Evolutionary conservation across 164 flowering plant species (phyloP).

Genomic region (Sedum album): DNA sequence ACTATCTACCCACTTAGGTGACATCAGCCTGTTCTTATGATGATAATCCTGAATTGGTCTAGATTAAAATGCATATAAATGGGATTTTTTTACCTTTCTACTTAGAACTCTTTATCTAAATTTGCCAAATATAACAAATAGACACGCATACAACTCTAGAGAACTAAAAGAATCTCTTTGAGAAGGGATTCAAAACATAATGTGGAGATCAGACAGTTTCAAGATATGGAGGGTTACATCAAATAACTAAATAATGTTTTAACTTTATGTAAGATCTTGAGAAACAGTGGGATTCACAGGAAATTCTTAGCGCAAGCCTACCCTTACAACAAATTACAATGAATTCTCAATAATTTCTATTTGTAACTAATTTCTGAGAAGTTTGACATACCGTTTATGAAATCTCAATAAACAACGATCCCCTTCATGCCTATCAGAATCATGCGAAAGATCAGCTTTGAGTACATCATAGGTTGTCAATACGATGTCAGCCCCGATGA

Average conservation of each 20-base stretch:
- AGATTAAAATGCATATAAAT: neutral
- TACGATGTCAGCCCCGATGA: slow-evolving; percentile 72
- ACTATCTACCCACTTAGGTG: too few relatives aligned
- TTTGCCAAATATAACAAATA: neutral
- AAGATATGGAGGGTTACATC: neutral
- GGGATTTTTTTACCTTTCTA: too few relatives aligned
- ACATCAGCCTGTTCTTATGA: too few relatives aligned
- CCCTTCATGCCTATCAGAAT: slow-evolving; percentile 85
- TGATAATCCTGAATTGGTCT: neutral
- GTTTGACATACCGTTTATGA: slow-evolving; percentile 57
- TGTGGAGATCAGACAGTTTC: neutral
- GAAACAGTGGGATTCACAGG: neutral
- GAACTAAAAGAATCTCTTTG: neutral
- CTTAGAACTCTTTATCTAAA: too few relatives aligned
- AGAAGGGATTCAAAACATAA: neutral
- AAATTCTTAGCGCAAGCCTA: neutral
- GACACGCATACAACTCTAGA: neutral
- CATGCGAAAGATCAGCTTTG: slow-evolving; percentile 85
- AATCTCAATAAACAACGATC: slow-evolving; percentile 83
- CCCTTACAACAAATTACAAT: neutral
- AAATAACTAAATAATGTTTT: too few relatives aligned
- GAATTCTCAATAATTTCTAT: neutral
- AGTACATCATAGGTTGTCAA: slow-evolving; percentile 94
- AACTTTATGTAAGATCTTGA: too few relatives aligned
- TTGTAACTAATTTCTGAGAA: neutral